phyloP scores from a whole-genome alignment of 169 alveolate species.

The Plasmodium billcollinsi region DNA sequence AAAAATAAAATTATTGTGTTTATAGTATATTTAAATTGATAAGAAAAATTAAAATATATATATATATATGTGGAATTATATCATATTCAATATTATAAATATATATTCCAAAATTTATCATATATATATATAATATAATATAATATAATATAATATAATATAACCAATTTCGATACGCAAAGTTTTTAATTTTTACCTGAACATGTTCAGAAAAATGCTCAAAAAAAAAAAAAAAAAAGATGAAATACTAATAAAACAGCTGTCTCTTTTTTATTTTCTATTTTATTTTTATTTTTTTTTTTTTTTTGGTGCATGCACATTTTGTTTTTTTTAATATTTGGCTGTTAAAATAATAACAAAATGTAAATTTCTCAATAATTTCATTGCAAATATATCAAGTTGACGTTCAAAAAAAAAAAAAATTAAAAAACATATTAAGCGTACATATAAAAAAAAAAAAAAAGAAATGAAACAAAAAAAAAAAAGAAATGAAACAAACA shows the following conservation, averaged over 20 bases:
- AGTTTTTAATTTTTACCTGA: conserved; percentile 3
- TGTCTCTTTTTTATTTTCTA: conserved; percentile 9
- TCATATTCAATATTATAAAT: too few relatives aligned
- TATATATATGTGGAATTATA: too few relatives aligned
- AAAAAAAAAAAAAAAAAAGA: conserved; percentile 21
- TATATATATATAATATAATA: too few relatives aligned
- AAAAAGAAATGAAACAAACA: background rate
- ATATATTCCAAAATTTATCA: too few relatives aligned
- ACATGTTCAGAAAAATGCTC: background rate
- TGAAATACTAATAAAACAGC: conserved; percentile 30
- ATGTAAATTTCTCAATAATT: too few relatives aligned
- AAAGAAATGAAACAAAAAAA: background rate
- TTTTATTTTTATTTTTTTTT: conserved; percentile 6
- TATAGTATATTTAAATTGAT: too few relatives aligned
- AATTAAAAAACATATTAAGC: too few relatives aligned
- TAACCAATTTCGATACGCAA: background rate
- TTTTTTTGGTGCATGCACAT: conserved; percentile 17
- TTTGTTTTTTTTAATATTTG: conserved; percentile 8
- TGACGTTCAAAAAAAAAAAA: too few relatives aligned
- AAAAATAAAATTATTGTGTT: too few relatives aligned
- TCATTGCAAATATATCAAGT: too few relatives aligned
- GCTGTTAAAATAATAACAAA: background rate
- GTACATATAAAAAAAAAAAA: background rate
- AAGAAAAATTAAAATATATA: too few relatives aligned
- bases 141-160: too few relatives aligned